Conservation (phyloP, 2,329 filamentous ascomycete genomes). For the Malbranchea cinnamomea region DNA sequence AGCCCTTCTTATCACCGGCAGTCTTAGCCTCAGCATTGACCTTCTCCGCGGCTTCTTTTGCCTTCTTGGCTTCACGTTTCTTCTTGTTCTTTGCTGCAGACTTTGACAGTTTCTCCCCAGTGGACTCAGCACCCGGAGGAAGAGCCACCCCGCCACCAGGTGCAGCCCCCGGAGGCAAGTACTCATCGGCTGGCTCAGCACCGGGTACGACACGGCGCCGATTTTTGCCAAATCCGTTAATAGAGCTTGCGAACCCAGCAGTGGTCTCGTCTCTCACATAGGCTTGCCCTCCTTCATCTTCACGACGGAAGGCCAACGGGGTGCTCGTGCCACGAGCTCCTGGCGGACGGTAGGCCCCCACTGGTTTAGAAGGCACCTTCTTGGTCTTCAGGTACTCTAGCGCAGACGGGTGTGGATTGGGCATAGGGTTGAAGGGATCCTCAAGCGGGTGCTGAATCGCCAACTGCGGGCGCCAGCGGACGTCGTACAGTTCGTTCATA, state of each 20-base stretch:
- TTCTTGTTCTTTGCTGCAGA: slow-evolving; percentile 94
- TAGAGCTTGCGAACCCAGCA: slow-evolving; percentile 32
- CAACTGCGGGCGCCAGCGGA: slow-evolving; percentile 68
- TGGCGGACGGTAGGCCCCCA: slow-evolving; percentile 90
- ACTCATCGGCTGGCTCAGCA: slow-evolving; percentile 55
- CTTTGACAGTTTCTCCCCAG: slow-evolving; percentile 63
- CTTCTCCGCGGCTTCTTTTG: slow-evolving; percentile 60
- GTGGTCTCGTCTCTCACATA: slow-evolving; percentile 67
- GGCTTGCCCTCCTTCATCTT: slow-evolving; percentile 87
- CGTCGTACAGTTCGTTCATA: slow-evolving; percentile 85
- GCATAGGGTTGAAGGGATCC: slow-evolving; percentile 60
- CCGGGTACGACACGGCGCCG: slow-evolving; percentile 72
- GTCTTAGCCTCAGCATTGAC: slow-evolving; percentile 27
- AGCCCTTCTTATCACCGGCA: slow-evolving; percentile 24
- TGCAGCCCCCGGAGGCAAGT: slow-evolving; percentile 52
- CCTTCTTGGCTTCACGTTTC: slow-evolving; percentile 88
- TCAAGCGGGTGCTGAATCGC: slow-evolving; percentile 44
- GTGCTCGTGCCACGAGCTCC: slow-evolving; percentile 81
- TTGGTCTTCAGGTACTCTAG: slow-evolving; percentile 65
- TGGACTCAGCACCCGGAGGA: slow-evolving; percentile 44
- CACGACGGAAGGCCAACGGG: slow-evolving; percentile 88
- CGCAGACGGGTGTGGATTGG: slow-evolving; percentile 69
- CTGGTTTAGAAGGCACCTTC: slow-evolving; percentile 91
- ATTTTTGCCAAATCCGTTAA: slow-evolving; percentile 67
- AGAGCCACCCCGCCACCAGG: slow-evolving; percentile 52